These are phyloP conservation scores for Dovyalis caffra DNA, from an alignment of 345 rosid genomes.

Conservation along the genomic window DNA sequence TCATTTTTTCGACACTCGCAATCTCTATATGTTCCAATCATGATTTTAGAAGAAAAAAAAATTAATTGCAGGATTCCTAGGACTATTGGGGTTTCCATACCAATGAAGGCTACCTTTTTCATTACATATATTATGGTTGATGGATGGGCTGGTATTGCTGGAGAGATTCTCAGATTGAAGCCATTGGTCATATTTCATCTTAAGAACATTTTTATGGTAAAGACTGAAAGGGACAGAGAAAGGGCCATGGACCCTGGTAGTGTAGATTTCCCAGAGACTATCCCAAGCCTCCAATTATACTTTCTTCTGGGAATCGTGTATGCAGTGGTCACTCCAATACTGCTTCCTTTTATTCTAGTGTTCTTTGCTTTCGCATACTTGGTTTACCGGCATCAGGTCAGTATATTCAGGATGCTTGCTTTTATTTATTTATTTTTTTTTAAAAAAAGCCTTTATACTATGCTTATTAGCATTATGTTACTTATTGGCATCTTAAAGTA, in stretches of 20 bases:
- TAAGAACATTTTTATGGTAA: slow-evolving; percentile 87
- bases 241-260: slow-evolving; percentile 86
- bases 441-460: background rate
- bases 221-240: slow-evolving; percentile 80
- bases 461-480: background rate
- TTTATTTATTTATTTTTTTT: background rate
- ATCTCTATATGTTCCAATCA: background rate
- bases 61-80: slow-evolving; percentile 72
- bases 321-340: slow-evolving; percentile 87
- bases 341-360: slow-evolving; percentile 84
- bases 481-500: background rate
- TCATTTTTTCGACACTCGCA: background rate
- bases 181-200: slow-evolving; percentile 83
- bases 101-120: slow-evolving; percentile 98
- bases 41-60: background rate
- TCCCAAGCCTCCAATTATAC: slow-evolving; percentile 88
- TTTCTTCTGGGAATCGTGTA: slow-evolving; percentile 94
- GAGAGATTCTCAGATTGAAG: slow-evolving; percentile 88
- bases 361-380: slow-evolving; percentile 93
- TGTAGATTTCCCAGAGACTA: slow-evolving; percentile 78
- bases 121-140: slow-evolving; percentile 94
- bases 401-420: slow-evolving; percentile 14
- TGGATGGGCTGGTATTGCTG: slow-evolving; percentile 98
- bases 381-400: slow-evolving; percentile 97
- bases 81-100: slow-evolving; percentile 94